Base-by-base conservation (phyloP, 106 monocot genomes). In the Allium sativum region DNA sequence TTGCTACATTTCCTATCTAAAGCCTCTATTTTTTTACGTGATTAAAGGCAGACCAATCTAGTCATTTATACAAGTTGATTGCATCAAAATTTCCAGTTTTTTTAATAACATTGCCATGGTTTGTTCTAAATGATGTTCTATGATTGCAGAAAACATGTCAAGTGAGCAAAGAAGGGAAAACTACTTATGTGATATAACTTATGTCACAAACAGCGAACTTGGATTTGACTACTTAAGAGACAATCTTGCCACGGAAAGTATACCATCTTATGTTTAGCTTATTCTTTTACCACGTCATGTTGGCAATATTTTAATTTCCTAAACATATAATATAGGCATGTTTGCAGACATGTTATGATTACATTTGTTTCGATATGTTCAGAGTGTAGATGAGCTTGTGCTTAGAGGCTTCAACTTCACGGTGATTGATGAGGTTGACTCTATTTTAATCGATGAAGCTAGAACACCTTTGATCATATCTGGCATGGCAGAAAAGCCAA, bases 371-470 rank as follows among this genome's bases (percentile, higher is more conserved):
- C 13, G 6, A 18, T 68, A 57, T 44, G 46, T 71, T 12, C 83
- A 95, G 87, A 90, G 73, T 64, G 78, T 87, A 68, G 91, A 91
- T 60, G 91, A 96, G 57, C 84, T 87, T 73, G 96, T 96, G 54
- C 54, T 91, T 70, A 74, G 96, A 40, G 70, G 71, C 54, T 96
- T 91, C 62, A 91, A 88, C 66, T 91, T 82, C 63, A 87, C 90
- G 79, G 80, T 91, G 53, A 96, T 91, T 70, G 96, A 96, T 84
- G 90, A 96, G 64, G 96, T 96, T 68, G 90, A 96, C 76, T 96
- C 96, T n/a, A 96, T 96, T 66, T 84, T 96, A 61, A 96, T 96
- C 68, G 95, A 96, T 71, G 95, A 96, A 82, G 95, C 95, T 61
- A 83, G 95, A 70, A 96, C 95, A 59, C 95, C 95, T 44, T 84